Base-by-base conservation (phyloP, 2,329 filamentous ascomycete genomes). In the Aspergillus viridinutans region DNA sequence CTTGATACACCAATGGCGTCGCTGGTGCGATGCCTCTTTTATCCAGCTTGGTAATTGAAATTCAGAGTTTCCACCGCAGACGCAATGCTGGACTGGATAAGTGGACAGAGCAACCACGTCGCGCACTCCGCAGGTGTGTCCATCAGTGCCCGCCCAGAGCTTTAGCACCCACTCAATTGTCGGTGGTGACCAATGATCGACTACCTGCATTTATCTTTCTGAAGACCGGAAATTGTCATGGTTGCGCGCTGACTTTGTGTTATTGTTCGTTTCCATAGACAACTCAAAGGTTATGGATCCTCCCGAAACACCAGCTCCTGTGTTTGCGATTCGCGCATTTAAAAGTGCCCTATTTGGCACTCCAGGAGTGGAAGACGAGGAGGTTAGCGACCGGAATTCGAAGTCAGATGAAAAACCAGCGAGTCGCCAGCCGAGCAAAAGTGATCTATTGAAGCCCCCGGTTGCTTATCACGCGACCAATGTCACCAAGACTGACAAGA, bases 321-420 rank as follows among this genome's bases (percentile, higher is more conserved):
- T 87, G 23, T 89, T 89, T 68, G 85, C 85, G 20, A 81, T 86
- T 55, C 85, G 85, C 65, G 86, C 86, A 17, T 85, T 88, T 72
- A 85, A 84, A 65, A 83, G 85, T 59, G 83, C 84, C 47, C 72
- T 88, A 55, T 87, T 86, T 72, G 85, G 85, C 26, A 87, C 85
- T 0, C 85, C 85, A 14, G 80, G 81, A 23, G 79, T 80, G 10
- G 75, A 79, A 43, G 77, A 82, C 29, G 72, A 74, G 14, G 65
- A 71, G 9, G 61, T 64, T 23, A 66, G 60, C 43, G 64, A 66
- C 35, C 53, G 38, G 60, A 57, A 54, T 5, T 47, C 56, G 6
- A 58, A 59, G 23, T 59, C 55, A 52, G 64, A 62, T 12, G 51
- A 57, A 48, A 63, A 57, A 42, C 25, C 47, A 28, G 38, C 60